These are phyloP conservation scores for Kwoniella sp. DNA, from an alignment of 768 basidiomycete genomes.

Conservation along the genomic window DNA sequence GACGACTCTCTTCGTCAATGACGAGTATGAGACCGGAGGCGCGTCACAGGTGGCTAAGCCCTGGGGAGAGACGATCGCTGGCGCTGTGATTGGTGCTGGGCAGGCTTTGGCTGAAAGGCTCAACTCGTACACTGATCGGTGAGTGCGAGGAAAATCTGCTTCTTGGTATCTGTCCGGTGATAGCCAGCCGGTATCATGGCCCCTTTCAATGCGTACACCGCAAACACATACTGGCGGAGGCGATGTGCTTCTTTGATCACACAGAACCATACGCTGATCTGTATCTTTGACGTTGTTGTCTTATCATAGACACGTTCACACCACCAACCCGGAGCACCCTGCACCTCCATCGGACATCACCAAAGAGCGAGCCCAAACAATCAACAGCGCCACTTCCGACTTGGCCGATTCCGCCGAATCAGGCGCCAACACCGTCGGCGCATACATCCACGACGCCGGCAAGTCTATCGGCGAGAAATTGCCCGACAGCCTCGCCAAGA, in stretches of 20 bases:
- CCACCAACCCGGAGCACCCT: conserved; percentile 38
- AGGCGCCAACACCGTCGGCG: conserved; percentile 31
- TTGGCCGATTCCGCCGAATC: conserved; percentile 35
- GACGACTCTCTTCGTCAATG: conserved; percentile 42
- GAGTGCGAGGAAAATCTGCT: too few species aligned
- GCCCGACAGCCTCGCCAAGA: conserved; percentile 35
- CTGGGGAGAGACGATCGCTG: conserved; percentile 49
- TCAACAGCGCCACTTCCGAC: conserved; percentile 17
- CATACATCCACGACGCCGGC: conserved; percentile 43
- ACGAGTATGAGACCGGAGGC: conserved; percentile 47
- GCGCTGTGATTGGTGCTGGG: conserved; percentile 38
- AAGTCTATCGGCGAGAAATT: conserved; percentile 35
- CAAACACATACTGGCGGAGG: too few species aligned
- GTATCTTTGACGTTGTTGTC: not conserved
- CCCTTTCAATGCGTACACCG: too few species aligned
- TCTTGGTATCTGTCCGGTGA: too few species aligned
- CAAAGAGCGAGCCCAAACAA: conserved; percentile 13
- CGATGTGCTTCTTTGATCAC: too few species aligned
- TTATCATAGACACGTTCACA: conserved; percentile 35
- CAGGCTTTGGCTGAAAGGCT: conserved; percentile 37
- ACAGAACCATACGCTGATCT: too few species aligned
- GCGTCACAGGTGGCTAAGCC: conserved; percentile 20
- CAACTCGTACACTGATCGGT: conserved; percentile 41
- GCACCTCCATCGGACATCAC: conserved; percentile 29
- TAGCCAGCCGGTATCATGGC: too few species aligned